These are phyloP conservation scores for Bryopsis sp. DNA, from an alignment of 139 green algal species.

Conservation along the genomic window DNA sequence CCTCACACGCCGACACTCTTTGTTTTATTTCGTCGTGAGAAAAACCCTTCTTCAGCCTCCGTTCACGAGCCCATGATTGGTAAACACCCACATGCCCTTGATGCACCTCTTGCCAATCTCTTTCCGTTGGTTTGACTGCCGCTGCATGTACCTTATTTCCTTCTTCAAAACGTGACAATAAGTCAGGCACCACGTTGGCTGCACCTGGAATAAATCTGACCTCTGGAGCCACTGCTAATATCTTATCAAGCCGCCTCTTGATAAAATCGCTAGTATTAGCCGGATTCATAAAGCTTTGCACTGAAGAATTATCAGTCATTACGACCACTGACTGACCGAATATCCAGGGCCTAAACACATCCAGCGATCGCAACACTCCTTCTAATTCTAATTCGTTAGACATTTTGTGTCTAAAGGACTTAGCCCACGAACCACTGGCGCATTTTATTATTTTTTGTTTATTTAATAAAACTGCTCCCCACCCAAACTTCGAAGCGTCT, in stretches of 20 bases:
- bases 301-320: not conserved
- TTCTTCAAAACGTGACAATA: conserved; percentile 9
- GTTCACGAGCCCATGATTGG: not conserved
- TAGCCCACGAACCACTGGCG: not conserved
- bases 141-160: no score
- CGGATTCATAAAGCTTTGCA: not conserved
- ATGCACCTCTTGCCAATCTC: no score
- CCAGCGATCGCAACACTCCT: not conserved
- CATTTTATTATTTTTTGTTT: not conserved
- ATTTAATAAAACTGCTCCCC: not conserved
- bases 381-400: not conserved
- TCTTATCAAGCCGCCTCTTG: not conserved
- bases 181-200: no score
- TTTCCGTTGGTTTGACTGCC: no score
- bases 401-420: not conserved
- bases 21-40: not conserved
- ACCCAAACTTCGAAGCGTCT: not conserved
- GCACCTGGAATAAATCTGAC: not conserved
- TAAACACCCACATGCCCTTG: not conserved
- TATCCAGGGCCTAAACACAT: not conserved
- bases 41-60: not conserved
- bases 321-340: not conserved
- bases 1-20: not conserved
- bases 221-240: not conserved
- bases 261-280: not conserved